Evolutionary conservation across 306 rosid genomes (phyloP).

Genomic region (Delonix regia): DNA sequence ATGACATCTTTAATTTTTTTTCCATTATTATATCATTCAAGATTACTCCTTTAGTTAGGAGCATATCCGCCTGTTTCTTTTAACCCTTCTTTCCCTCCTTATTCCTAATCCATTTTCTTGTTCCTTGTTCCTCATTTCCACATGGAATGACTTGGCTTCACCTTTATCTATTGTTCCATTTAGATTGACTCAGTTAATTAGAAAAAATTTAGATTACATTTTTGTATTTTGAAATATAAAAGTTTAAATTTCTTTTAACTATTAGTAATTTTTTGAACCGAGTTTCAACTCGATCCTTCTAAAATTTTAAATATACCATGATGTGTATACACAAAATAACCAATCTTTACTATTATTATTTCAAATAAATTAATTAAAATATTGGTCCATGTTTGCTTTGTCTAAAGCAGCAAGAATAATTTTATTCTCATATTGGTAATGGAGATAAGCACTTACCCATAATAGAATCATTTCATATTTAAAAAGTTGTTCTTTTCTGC

Average conservation of each 20-base stretch:
- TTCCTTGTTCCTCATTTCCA: background rate
- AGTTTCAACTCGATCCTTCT: too few species aligned
- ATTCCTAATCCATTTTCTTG: background rate
- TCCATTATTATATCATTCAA: constrained; percentile 10
- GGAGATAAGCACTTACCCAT: constrained; percentile 43
- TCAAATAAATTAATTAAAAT: background rate
- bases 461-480: constrained; percentile 37
- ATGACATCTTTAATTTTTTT: constrained; percentile 26
- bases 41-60: background rate
- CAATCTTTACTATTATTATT: background rate
- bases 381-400: constrained; percentile 27
- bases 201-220: background rate
- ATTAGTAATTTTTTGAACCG: too few species aligned
- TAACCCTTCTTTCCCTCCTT: background rate
- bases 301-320: background rate
- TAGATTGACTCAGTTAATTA: too few species aligned
- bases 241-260: background rate
- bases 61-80: constrained; percentile 21
- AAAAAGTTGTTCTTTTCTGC: constrained; percentile 17
- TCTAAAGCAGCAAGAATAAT: constrained; percentile 41
- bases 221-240: background rate
- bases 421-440: constrained; percentile 30
- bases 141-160: constrained; percentile 27
- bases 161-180: background rate
- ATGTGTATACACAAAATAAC: background rate